Percentiles rank a stretch among this genome's conserved stretches.
phyloP scores from a whole-genome alignment of 495 filamentous ascomycete genomes.

The Rhypophila decipiens region DNA sequence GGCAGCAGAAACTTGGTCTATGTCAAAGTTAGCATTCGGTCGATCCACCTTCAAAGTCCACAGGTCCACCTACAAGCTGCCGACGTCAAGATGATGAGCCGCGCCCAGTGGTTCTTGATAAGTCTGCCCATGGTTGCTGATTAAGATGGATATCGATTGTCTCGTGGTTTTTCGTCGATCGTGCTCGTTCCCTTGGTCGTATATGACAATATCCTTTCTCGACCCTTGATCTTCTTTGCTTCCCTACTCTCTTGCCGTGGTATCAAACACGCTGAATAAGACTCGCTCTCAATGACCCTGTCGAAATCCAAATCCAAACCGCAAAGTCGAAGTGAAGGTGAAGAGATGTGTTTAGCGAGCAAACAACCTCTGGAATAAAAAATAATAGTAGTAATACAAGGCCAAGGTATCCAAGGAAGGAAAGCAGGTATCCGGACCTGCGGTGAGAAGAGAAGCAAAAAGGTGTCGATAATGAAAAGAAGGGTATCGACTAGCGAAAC shows the following conservation, averaged over 20 bases:
- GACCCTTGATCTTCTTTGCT: not conserved
- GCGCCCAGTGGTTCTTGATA: slow-evolving; percentile 98
- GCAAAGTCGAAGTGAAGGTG: slow-evolving; percentile 12
- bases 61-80: slow-evolving; percentile 61
- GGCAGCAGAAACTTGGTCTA: slow-evolving; percentile 78
- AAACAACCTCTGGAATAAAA: slow-evolving; percentile 4
- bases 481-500: slow-evolving; percentile 42
- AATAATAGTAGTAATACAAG: slow-evolving; percentile 12
- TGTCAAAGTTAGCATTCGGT: slow-evolving; percentile 8
- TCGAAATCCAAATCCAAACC: not conserved
- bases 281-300: not conserved
- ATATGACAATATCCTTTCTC: not conserved
- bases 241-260: slow-evolving; percentile 23
- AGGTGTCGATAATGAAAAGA: slow-evolving; percentile 39
- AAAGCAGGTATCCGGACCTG: slow-evolving; percentile 45
- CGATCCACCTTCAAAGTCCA: not conserved
- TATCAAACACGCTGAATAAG: slow-evolving; percentile 11
- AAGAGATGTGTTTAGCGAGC: slow-evolving; percentile 2
- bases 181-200: not conserved
- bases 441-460: slow-evolving; percentile 23
- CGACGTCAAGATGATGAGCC: slow-evolving; percentile 82
- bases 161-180: slow-evolving; percentile 2
- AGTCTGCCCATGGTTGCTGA: slow-evolving; percentile 75
- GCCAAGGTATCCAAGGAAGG: slow-evolving; percentile 14
- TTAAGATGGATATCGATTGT: not conserved